These are phyloP conservation scores for Penicillium riverlandense DNA, from an alignment of 495 filamentous ascomycete genomes.

Conservation along the genomic window DNA sequence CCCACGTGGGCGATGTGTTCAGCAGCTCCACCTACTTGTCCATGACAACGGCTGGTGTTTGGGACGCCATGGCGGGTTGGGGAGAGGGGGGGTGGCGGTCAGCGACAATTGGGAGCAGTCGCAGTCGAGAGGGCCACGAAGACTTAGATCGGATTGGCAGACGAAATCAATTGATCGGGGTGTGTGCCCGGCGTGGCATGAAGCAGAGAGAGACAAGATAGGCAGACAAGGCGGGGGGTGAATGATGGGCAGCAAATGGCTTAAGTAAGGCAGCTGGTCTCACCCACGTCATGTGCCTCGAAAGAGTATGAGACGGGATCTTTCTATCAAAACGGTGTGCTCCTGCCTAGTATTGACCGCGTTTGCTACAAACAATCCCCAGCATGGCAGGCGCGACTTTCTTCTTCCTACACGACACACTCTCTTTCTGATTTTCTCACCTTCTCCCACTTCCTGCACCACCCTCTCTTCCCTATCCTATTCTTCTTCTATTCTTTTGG, in stretches of 20 bases:
- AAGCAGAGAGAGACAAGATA: slow-evolving; percentile 1
- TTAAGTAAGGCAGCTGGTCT: too few relatives aligned
- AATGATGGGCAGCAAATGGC: not conserved
- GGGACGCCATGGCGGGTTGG: slow-evolving; percentile 67
- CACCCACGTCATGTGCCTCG: too few relatives aligned
- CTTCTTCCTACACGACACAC: too few relatives aligned
- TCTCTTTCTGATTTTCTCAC: too few relatives aligned
- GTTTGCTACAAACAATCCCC: too few relatives aligned
- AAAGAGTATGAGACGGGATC: too few relatives aligned
- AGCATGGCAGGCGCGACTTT: too few relatives aligned
- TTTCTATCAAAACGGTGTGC: too few relatives aligned
- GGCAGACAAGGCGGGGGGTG: slow-evolving; percentile 3
- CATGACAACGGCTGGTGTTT: slow-evolving; percentile 99
- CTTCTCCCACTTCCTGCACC: too few relatives aligned
- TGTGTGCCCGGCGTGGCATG: not conserved
- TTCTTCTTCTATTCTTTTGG: too few relatives aligned
- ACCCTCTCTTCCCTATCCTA: too few relatives aligned
- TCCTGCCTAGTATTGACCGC: too few relatives aligned
- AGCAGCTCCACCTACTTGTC: slow-evolving; percentile 77
- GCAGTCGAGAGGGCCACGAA: not conserved
- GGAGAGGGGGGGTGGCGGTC: slow-evolving; percentile 3
- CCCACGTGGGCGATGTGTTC: not conserved
- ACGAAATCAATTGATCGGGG: not conserved
- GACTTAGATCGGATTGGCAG: not conserved
- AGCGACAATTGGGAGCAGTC: not conserved